A percentile compares a stretch with the other conserved stretches of the same genome.
These are phyloP conservation scores for Termitomyces sp. DNA, from an alignment of 768 basidiomycete species.

Conservation along the genomic window DNA sequence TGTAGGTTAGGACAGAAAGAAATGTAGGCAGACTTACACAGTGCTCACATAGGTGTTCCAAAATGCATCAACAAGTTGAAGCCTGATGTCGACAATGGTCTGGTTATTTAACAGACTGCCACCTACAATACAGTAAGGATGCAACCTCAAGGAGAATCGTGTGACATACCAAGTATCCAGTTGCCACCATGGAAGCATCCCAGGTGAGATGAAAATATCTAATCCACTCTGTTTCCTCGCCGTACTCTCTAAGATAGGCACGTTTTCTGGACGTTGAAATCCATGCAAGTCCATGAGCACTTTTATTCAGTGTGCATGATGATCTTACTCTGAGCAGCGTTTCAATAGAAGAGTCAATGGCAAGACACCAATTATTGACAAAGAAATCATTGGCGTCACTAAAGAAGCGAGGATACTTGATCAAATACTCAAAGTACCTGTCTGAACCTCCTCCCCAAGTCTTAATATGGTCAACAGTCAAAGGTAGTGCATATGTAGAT, in stretches of 20 bases:
- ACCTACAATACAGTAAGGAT: conserved; percentile 37
- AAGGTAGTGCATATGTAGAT: conserved; percentile 11
- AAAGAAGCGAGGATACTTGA: conserved; percentile 71
- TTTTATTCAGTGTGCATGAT: background rate
- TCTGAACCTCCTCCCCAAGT: conserved; percentile 72
- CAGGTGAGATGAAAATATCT: conserved; percentile 69
- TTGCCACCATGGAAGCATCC: conserved; percentile 78
- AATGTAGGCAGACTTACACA: conserved; percentile 37
- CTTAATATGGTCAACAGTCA: conserved; percentile 19
- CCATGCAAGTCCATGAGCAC: conserved; percentile 28
- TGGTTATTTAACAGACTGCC: conserved; percentile 68
- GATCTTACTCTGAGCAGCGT: conserved; percentile 46
- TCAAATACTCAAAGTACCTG: conserved; percentile 76
- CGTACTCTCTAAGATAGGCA: conserved; percentile 65
- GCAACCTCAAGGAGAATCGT: conserved; percentile 49
- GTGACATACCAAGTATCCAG: conserved; percentile 59
- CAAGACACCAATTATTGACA: conserved; percentile 64
- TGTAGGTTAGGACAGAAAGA: background rate
- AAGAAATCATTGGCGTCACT: conserved; percentile 56
- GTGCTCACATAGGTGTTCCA: conserved; percentile 80
- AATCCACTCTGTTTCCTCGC: no score
- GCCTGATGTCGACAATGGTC: conserved; percentile 61
- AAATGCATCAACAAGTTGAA: conserved; percentile 70
- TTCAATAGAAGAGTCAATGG: conserved; percentile 68
- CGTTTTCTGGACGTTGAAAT: conserved; percentile 63